Evolutionary conservation across 768 basidiomycete species (phyloP).

Genomic region (Rhodosporidiobolus odoratus): DNA sequence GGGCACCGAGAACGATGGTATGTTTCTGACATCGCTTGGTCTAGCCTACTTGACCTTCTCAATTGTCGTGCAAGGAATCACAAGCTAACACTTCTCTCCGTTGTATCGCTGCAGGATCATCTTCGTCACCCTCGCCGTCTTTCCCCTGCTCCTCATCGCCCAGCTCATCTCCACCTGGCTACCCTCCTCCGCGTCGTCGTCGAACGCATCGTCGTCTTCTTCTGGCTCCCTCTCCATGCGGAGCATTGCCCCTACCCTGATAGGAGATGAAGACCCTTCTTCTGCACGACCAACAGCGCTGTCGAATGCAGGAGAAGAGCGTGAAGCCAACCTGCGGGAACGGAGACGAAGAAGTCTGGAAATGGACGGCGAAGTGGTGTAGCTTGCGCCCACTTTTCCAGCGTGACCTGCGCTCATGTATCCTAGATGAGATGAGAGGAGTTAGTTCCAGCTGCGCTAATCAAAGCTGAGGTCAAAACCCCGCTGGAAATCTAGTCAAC

Average conservation of each 20-base stretch:
- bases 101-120: slow-evolving; percentile 10
- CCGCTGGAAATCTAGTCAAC: too few relatives aligned
- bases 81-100: too few relatives aligned
- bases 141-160: slow-evolving; percentile 17
- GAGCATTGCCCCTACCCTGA: slow-evolving; percentile 3
- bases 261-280: not conserved
- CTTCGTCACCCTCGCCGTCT: slow-evolving; percentile 1
- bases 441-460: too few relatives aligned
- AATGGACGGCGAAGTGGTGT: not conserved
- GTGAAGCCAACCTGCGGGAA: not conserved
- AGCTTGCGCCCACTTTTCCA: too few relatives aligned
- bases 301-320: too few relatives aligned
- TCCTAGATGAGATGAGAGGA: too few relatives aligned
- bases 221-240: not conserved
- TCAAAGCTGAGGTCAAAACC: too few relatives aligned
- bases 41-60: not conserved
- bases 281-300: not conserved
- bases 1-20: slow-evolving; percentile 16
- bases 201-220: not conserved
- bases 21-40: not conserved
- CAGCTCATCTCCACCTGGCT: not conserved
- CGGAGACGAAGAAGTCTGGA: not conserved
- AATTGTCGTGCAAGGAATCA: too few relatives aligned
- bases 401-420: too few relatives aligned
- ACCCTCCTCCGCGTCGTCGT: not conserved